Conservation (phyloP, 1,284 basidiomycete species). For the Papiliotrema fonsecae region DNA sequence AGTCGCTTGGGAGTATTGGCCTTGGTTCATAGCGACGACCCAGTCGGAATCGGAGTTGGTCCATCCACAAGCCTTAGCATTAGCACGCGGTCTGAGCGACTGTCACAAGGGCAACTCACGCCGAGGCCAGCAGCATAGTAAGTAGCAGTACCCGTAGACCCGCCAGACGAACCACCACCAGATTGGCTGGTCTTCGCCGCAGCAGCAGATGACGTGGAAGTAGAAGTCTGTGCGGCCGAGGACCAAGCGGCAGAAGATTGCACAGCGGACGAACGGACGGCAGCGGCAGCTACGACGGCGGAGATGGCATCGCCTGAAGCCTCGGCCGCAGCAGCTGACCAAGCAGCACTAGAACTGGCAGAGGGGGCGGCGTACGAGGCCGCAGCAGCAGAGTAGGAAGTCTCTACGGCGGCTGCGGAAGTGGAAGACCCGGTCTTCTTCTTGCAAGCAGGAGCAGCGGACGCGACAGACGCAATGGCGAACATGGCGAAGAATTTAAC, state of each 20-base stretch:
- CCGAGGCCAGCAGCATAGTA: constrained; percentile 43
- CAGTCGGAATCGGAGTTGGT: constrained; percentile 28
- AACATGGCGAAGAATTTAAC: not conserved
- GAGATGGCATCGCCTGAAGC: not conserved
- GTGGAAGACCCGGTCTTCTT: not conserved
- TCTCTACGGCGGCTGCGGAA: not conserved
- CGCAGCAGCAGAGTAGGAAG: not conserved
- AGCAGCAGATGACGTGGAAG: not conserved
- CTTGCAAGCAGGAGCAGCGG: not conserved
- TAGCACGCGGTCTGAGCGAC: not conserved
- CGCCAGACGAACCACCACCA: not conserved
- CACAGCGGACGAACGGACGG: not conserved
- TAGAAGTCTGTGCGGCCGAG: not conserved
- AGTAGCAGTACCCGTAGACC: constrained; percentile 16
- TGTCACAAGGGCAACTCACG: not conserved
- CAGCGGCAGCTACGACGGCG: not conserved
- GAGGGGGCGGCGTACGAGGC: not conserved
- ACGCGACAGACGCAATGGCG: not conserved
- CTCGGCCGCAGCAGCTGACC: not conserved
- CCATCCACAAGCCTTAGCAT: constrained; percentile 21
- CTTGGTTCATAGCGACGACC: constrained; percentile 38
- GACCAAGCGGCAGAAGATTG: not conserved
- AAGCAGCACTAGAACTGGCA: not conserved
- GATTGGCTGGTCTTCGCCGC: not conserved
- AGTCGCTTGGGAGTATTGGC: constrained; percentile 27